Evolutionary conservation across 2,329 filamentous ascomycete genomes (phyloP), one percentile per base, ranked within the genome.

Genomic region (Fusarium nurragi): DNA sequence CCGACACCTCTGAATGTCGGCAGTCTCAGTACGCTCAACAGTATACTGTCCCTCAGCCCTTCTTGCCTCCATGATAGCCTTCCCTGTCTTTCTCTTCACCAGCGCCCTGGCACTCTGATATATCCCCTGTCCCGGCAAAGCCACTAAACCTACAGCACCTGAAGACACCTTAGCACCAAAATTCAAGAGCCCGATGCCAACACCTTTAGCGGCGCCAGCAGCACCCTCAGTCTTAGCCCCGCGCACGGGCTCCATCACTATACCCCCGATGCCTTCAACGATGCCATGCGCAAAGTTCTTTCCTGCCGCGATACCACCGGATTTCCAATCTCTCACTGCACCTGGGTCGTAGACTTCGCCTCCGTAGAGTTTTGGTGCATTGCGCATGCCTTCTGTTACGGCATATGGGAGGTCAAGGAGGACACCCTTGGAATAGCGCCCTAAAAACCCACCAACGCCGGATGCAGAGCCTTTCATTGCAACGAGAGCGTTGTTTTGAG

Each of bases 311-410:
- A 54, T 19, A 12, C 64, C 25, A 0, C 63, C 63, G 1, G 63
- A 66, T 0, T 66, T 66, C 34, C 63, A 52, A 0, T 66, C 63
- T 1, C 49, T 63, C 0, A 66, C 62, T 0, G 52, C 52, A 0
- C 62, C 63, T 1, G 55, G 63, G 3, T 66, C 40, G 5, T 65
- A 65, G 0, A 21, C 63, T 16, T 54, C 18, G 1, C 63, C 26
- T 4, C 64, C 64, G 19, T 67, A 67, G 4, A 62, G 61, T 0
- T 44, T 49, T 3, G 69, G 69, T 0, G 66, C 64, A 1, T 66
- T 58, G 3, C 65, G 62, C 45, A 64, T 63, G 0, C 65, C 69
- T 51, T 70, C 69, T 4, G 69, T 55, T 1, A 71, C 36, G 0
- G 69, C 67, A 4, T 70, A 59, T 12, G 37, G 69, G 44, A 28